Evolutionary conservation across 345 rosid genomes (phyloP), one percentile per base, ranked within the genome.

Genomic region (Gossypium turneri): DNA sequence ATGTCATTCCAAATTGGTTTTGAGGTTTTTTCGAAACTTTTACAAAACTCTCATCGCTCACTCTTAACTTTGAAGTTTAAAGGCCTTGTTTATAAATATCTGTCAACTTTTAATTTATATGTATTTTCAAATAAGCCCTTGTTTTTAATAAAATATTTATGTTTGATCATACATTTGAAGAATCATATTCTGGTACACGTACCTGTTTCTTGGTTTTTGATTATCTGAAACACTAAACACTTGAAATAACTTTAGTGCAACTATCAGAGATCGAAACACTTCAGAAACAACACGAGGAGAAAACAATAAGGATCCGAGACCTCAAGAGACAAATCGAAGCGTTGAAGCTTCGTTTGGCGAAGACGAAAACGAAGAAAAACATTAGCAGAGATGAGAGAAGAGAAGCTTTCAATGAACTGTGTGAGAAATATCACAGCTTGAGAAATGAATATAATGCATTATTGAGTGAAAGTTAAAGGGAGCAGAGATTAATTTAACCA

Each of bases 301-400:
- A 82, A 70, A 72, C 61, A 17, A 3, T 44, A 2, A 78, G 73
- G 84, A 86, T 86, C 65, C 78, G 79, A 65, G 82, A 88, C 25
- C 82, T 88, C 78, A 88, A 79, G 76, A 73, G 47, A 25, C 83
- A 81, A 44, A 84, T 85, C n/a, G 83, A 78, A 73, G 72, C 73
- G 0, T 60, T 60, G 62, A 86, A 81, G 85, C 75, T 77, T 38
- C 73, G 65, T 1, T 27, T 86, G 73, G 85, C 82, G 75, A 75
- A 61, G 79, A 79, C 57, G 73, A 77, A 63, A 75, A 75, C 0
- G 38, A 25, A 25, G 19, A 25, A 2, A 2, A 45, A 45, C 12
- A 27, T 81, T 13, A 29, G n/a, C 59, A 41, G 79, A 9, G 83
- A 69, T n/a, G 83, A 85, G 44, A 82, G 61, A 77, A 80, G 41